Conservation (phyloP, 306 rosid species). For the Acacia acuminata region DNA sequence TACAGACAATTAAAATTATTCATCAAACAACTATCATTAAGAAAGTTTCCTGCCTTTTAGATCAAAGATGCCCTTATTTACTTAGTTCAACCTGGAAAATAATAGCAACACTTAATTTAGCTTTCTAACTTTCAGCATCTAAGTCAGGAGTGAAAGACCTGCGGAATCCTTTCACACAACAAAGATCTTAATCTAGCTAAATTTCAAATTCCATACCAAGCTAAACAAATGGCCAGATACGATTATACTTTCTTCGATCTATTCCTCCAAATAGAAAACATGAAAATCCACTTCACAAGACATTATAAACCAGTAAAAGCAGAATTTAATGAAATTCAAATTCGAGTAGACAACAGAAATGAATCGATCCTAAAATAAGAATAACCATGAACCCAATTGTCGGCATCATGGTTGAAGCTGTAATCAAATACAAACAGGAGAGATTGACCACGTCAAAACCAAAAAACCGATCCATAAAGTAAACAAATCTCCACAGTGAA, state of each 20-base stretch:
- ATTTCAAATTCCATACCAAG: background rate
- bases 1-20: background rate
- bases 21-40: conserved; percentile 7
- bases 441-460: background rate
- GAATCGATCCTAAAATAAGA: conserved; percentile 17
- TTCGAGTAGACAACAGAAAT: background rate
- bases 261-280: background rate
- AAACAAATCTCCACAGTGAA: background rate
- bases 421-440: background rate
- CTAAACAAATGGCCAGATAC: background rate
- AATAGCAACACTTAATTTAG: background rate
- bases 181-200: background rate
- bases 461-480: conserved; percentile 14
- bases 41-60: background rate
- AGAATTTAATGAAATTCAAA: conserved; percentile 11
- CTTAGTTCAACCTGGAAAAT: background rate
- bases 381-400: conserved; percentile 2
- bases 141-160: background rate
- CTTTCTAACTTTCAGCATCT: conserved; percentile 4
- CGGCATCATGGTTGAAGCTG: background rate
- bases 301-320: conserved; percentile 1
- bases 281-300: conserved; percentile 3
- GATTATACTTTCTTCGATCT: background rate
- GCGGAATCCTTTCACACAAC: background rate
- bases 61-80: background rate